phyloP scores from a whole-genome alignment of 78 protist species.

The Ministeria vibrans region DNA sequence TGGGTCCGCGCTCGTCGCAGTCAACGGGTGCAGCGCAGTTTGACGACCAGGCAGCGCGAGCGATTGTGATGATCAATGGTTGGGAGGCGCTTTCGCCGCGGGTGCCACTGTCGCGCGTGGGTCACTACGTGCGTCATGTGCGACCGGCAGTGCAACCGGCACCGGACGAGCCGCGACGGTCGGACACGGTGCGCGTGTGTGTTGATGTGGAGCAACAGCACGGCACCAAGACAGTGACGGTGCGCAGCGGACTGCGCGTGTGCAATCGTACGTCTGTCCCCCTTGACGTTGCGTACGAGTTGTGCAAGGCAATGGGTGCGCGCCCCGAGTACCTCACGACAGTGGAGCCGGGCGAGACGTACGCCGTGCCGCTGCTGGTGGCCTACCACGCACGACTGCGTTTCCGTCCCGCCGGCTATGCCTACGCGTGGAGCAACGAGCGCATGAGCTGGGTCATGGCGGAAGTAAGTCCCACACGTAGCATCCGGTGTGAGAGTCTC shows the following conservation, averaged over 20 bases:
- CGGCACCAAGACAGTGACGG: background rate
- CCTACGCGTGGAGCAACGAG: background rate
- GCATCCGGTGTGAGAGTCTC: too few relatives aligned
- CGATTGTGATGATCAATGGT: too few relatives aligned
- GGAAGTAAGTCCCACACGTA: too few relatives aligned
- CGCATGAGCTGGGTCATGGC: background rate
- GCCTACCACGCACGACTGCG: constrained; percentile 5
- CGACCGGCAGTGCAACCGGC: too few relatives aligned
- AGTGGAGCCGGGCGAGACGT: background rate
- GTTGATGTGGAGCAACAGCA: background rate
- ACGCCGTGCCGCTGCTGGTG: constrained; percentile 4
- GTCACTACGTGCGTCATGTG: too few relatives aligned
- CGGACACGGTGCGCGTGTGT: background rate
- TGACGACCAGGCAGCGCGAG: too few relatives aligned
- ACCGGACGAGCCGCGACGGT: too few relatives aligned
- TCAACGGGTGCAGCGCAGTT: too few relatives aligned
- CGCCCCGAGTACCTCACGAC: background rate
- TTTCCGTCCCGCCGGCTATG: background rate
- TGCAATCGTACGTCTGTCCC: background rate
- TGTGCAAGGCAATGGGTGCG: background rate
- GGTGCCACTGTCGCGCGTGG: too few relatives aligned
- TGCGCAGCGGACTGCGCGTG: background rate
- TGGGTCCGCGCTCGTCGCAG: too few relatives aligned
- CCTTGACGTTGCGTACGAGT: background rate
- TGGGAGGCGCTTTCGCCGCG: too few relatives aligned